Evolutionary conservation across 164 flowering plant species (phyloP), one percentile per base, ranked within the genome.

Genomic region (Cinnamomum micranthum): DNA sequence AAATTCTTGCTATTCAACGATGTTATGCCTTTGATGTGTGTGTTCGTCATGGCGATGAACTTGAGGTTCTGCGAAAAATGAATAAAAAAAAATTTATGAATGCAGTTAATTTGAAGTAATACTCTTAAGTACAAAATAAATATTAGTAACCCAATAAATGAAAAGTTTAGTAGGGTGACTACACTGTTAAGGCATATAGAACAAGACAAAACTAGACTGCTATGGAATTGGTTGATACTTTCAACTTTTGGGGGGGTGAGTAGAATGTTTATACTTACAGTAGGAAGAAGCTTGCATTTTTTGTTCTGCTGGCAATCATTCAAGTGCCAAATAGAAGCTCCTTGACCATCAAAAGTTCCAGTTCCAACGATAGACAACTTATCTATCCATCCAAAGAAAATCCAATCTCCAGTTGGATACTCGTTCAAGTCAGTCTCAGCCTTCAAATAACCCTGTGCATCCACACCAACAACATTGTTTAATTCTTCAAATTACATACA

Each of bases 281-380:
- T 80, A 0, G 97, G 93, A 58, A 86, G 89, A 68, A 81, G 24
- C 25, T 72, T 72, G 79, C 79, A 77, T 1, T 58, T 25, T 41
- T 10, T 0, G 33, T 67, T 31, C 4, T 58, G 31, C 22, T 24
- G 71, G 60, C 75, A 77, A 5, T 76, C 77, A 70, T 89, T 87
- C 74, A 64, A 81, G 5, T 88, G 87, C 95, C 95, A 92, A 7
- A 91, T 83, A 35, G 70, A 28, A 50, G 86, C 82, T 12, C 95
- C 97, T 80, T 87, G 91, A 27, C 95, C 95, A 71, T 92, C 94
- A 72, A 92, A 87, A 25, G 86, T 82, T 0, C 97, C 92, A 14
- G 86, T 84, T 15, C 97, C 97, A 11, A 80, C 82, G 74, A 91
- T 65, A 27, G 84, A 88, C 52, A 91, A 75, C 1, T 85, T 85